phyloP scores from a whole-genome alignment of 306 rosid genomes.

The Fragaria vesca region DNA sequence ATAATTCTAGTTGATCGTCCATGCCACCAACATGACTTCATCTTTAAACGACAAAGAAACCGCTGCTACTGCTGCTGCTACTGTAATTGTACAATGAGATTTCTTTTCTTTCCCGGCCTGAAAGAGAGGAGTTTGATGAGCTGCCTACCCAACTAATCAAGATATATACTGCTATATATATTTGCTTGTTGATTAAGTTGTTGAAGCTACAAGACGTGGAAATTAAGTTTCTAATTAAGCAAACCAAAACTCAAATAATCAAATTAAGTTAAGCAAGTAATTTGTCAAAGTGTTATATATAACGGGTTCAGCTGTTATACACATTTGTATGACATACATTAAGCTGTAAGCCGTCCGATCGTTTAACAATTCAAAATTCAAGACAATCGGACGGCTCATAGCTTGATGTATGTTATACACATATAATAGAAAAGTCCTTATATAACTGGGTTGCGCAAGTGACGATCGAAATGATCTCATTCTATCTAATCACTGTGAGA shows the following conservation, averaged over 20 bases:
- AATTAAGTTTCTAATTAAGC: background rate
- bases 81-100: background rate
- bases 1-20: background rate
- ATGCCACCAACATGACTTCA: background rate
- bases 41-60: background rate
- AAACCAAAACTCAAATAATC: background rate
- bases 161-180: background rate
- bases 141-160: conserved; percentile 5
- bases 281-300: background rate
- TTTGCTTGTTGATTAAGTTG: background rate
- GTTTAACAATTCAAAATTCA: too few relatives aligned
- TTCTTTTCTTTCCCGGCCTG: too few relatives aligned
- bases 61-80: background rate
- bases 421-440: too few relatives aligned
- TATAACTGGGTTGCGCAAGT: background rate
- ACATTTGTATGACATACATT: too few relatives aligned
- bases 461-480: background rate
- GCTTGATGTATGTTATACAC: too few relatives aligned
- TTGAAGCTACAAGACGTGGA: conserved; percentile 1
- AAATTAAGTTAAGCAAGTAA: background rate
- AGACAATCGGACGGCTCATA: too few relatives aligned
- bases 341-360: too few relatives aligned
- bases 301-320: too few relatives aligned
- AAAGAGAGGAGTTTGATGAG: conserved; percentile 8
- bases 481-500: background rate